Percentiles rank a stretch among this genome's conserved stretches.
Conservation (phyloP, 768 basidiomycete species). For the Termitomyces sp. region DNA sequence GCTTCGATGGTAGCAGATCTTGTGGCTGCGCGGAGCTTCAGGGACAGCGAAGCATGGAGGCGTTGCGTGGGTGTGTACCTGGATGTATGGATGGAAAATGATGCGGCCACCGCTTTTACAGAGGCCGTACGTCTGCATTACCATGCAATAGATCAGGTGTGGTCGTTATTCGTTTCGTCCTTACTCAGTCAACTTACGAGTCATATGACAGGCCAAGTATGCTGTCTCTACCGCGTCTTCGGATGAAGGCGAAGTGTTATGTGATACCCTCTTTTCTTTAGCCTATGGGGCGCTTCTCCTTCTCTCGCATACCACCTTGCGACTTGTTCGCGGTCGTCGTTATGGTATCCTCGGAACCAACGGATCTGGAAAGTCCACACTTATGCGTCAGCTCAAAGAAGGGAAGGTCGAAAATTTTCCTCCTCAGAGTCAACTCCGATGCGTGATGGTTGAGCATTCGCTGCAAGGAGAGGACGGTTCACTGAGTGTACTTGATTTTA, state of each 20-base stretch:
- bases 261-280: slow-evolving; percentile 91
- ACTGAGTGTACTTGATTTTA: slow-evolving; percentile 80
- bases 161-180: slow-evolving; percentile 9
- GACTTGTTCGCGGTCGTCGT: slow-evolving; percentile 82
- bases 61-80: slow-evolving; percentile 71
- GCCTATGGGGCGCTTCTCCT: slow-evolving; percentile 93
- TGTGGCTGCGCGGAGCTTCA: slow-evolving; percentile 51
- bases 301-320: slow-evolving; percentile 88
- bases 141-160: slow-evolving; percentile 68
- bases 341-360: slow-evolving; percentile 97
- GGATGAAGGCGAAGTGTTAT: slow-evolving; percentile 81
- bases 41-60: slow-evolving; percentile 53
- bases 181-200: neutral
- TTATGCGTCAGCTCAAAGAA: slow-evolving; percentile 92
- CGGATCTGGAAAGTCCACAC: slow-evolving; percentile 92
- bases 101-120: slow-evolving; percentile 43
- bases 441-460: slow-evolving; percentile 97
- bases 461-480: slow-evolving; percentile 91
- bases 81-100: slow-evolving; percentile 60
- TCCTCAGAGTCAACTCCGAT: slow-evolving; percentile 75
- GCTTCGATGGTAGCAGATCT: slow-evolving; percentile 76
- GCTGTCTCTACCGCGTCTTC: slow-evolving; percentile 34
- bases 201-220: slow-evolving; percentile 47
- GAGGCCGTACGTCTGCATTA: slow-evolving; percentile 70
- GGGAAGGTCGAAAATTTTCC: slow-evolving; percentile 98